These are phyloP conservation scores for Mollisiaceae sp. DNA, from an alignment of 2,329 filamentous ascomycete genomes.

Conservation along the genomic window DNA sequence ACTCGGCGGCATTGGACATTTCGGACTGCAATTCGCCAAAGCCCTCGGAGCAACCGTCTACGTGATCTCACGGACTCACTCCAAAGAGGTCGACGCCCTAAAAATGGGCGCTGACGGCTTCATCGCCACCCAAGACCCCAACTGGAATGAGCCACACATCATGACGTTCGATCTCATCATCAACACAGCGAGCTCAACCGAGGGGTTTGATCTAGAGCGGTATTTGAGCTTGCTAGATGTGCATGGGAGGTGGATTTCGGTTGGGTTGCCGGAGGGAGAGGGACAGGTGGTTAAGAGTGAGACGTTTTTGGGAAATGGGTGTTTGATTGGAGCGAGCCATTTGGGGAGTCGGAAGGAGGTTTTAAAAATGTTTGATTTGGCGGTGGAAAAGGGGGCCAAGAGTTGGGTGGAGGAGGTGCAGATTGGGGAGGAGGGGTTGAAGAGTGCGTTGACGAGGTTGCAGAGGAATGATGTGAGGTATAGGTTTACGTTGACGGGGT, in stretches of 20 bases:
- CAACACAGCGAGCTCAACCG: constrained; percentile 73
- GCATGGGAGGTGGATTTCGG: constrained; percentile 79
- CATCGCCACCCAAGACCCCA: constrained; percentile 60
- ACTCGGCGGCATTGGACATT: constrained; percentile 74
- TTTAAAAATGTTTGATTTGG: constrained; percentile 73
- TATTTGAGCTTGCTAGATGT: constrained; percentile 84
- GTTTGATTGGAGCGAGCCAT: constrained; percentile 73
- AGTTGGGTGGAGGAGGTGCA: constrained; percentile 76
- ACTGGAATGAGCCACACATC: constrained; percentile 61
- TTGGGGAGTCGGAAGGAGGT: constrained; percentile 73
- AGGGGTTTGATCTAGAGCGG: constrained; percentile 68
- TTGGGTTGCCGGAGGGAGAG: constrained; percentile 79
- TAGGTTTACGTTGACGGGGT: constrained; percentile 72
- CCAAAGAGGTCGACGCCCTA: constrained; percentile 63
- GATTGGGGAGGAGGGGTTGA: constrained; percentile 71
- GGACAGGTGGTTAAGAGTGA: constrained; percentile 74
- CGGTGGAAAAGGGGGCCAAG: constrained; percentile 70
- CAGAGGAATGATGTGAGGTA: constrained; percentile 75
- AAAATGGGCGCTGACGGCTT: constrained; percentile 66
- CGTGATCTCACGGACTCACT: constrained; percentile 64
- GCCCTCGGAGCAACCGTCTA: constrained; percentile 67
- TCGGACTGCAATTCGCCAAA: constrained; percentile 72
- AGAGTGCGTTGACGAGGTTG: constrained; percentile 71
- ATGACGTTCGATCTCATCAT: constrained; percentile 78
- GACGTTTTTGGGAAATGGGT: constrained; percentile 76